phyloP scores from a whole-genome alignment of 2,329 filamentous ascomycete species.

The Diaporthe velutina region DNA sequence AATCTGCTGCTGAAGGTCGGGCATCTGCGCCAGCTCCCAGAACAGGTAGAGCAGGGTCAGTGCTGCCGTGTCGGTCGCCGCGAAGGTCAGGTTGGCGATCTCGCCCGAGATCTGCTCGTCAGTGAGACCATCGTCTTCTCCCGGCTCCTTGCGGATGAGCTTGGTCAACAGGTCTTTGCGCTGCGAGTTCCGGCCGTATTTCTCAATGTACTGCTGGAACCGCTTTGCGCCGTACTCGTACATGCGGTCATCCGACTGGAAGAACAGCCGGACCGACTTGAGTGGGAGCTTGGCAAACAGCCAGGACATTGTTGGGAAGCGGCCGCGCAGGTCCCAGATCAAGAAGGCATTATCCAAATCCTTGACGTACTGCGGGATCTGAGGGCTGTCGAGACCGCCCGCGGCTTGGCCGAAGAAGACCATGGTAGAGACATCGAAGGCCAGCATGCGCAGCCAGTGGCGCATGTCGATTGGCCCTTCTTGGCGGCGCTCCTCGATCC shows the following conservation, averaged over 20 bases:
- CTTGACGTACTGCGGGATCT: conserved; percentile 9
- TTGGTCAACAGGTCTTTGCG: background rate
- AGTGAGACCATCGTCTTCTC: conserved; percentile 1
- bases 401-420: conserved; percentile 8
- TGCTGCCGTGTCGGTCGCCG: background rate
- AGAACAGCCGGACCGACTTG: background rate
- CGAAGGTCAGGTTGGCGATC: conserved; percentile 10
- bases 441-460: conserved; percentile 6
- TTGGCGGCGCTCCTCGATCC: conserved; percentile 1
- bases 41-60: conserved; percentile 1
- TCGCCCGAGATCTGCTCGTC: conserved; percentile 13
- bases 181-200: conserved; percentile 9
- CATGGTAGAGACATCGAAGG: conserved; percentile 11
- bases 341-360: conserved; percentile 6
- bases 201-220: conserved; percentile 13
- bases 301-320: conserved; percentile 1
- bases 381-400: conserved; percentile 2
- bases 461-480: background rate
- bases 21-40: conserved; percentile 12
- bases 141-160: conserved; percentile 10
- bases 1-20: conserved; percentile 1
- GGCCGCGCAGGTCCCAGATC: conserved; percentile 11
- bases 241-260: background rate
- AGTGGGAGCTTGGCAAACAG: conserved; percentile 1
- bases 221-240: background rate